Conservation (phyloP, 148 eudicot genomes). For the Polygonum aviculare region DNA sequence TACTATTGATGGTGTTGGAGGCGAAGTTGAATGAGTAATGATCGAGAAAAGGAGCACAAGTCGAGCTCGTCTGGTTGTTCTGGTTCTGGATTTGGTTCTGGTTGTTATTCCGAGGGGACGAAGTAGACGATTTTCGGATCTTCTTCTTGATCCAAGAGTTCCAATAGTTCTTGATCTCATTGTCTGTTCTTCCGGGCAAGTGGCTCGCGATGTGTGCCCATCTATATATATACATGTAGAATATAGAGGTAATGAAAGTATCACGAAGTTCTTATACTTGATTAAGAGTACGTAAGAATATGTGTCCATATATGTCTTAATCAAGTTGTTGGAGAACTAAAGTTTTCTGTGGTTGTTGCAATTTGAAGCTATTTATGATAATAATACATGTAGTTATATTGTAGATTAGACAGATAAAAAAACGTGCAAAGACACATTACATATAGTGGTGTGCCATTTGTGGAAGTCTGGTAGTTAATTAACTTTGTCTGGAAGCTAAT, state of each 20-base stretch:
- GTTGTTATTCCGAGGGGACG: not conserved
- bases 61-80: not conserved
- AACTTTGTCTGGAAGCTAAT: constrained; percentile 4
- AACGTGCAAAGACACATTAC: not conserved
- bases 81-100: constrained; percentile 2
- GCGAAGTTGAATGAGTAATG: constrained; percentile 9
- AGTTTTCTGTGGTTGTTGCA: not conserved
- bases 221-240: constrained; percentile 29
- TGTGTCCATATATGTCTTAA: not conserved
- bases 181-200: constrained; percentile 89
- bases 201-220: constrained; percentile 99
- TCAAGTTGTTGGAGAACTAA: not conserved
- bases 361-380: not conserved
- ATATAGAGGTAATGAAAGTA: not conserved
- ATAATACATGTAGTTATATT: not conserved
- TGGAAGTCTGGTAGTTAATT: not conserved
- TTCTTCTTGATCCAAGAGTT: constrained; percentile 97
- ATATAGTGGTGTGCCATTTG: not conserved
- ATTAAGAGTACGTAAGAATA: not conserved
- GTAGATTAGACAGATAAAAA: not conserved
- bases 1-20: not conserved
- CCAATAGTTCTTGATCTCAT: constrained; percentile 93
- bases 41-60: not conserved
- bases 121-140: constrained; percentile 37
- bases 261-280: not conserved